A percentile compares a stretch with the other conserved stretches of the same genome.
phyloP scores from a whole-genome alignment of 2,329 filamentous ascomycete species.

The Pseudogymnoascus sp. region DNA sequence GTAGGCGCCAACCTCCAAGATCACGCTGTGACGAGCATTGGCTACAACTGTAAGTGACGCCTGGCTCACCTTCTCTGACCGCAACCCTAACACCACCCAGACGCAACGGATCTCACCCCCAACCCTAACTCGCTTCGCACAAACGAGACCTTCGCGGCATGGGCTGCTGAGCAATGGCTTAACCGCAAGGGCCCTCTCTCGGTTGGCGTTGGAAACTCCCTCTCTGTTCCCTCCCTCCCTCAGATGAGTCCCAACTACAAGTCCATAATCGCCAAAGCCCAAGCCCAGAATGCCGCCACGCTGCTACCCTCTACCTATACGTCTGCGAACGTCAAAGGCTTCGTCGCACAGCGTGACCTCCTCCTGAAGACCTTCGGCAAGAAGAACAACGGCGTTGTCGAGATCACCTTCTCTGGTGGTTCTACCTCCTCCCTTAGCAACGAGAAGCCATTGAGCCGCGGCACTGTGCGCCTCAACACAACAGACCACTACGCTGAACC shows the following conservation, averaged over 20 bases:
- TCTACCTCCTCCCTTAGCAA: conserved; percentile 22
- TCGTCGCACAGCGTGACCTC: conserved; percentile 19
- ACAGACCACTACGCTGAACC: conserved; percentile 23
- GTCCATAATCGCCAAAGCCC: conserved; percentile 21
- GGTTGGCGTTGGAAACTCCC: conserved; percentile 23
- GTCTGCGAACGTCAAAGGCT: conserved; percentile 17
- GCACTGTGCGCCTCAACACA: conserved; percentile 26
- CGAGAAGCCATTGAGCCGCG: conserved; percentile 30
- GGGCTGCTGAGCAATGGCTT: conserved; percentile 27
- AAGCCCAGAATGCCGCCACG: conserved; percentile 21
- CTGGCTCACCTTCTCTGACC: neutral
- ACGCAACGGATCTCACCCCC: conserved; percentile 9
- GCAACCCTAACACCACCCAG: neutral
- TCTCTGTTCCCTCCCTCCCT: conserved; percentile 25
- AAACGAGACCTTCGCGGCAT: conserved; percentile 28
- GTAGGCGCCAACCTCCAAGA: conserved; percentile 34
- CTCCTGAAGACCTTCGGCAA: conserved; percentile 19
- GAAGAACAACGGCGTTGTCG: conserved; percentile 24
- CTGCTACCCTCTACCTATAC: conserved; percentile 15
- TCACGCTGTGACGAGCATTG: conserved; percentile 19
- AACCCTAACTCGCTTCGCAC: conserved; percentile 19
- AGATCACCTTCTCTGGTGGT: conserved; percentile 25
- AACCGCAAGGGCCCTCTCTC: conserved; percentile 31
- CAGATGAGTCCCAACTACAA: conserved; percentile 20
- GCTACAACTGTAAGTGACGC: conserved; percentile 8